Base-by-base conservation (phyloP, 2,329 filamentous ascomycete genomes). In the Aquanectria penicillioides region DNA sequence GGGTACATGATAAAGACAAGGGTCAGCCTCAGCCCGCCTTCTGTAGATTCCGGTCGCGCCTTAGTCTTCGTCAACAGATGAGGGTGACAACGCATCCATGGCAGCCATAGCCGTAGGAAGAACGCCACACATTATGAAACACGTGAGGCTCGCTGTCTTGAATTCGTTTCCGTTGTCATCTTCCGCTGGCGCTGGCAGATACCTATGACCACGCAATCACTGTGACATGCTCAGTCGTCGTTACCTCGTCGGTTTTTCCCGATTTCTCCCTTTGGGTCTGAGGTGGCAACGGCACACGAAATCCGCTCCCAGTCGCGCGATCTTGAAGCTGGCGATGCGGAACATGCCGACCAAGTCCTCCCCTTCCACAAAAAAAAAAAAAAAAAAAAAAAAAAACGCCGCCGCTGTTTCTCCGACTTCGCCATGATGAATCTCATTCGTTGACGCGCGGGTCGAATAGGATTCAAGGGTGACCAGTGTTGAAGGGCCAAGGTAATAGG, bases 231-330 rank as follows among this genome's bases (percentile, higher is more conserved):
- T 49, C 33, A 43, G 13, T 26, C 38, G 28, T 26, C 29, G 34
- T 48, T 20, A 20, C 51, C 40, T 28, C 28, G 34, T 37, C 34
- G 38, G 23, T 23, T 38, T 50, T 28, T 28, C 31, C 28, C 34
- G 38, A 22, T 23, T 38, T 50, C 25, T 28, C 31, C 38, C 20
- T 31, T 40, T 20, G 36, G 41, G 28, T 44, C 22, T 43, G 53
- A 56, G 37, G 44, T 56, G 53, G 46, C 53, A 41, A 38, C 49
- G 29, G 20, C 26, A 40, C 41, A 33, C 41, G 2, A n/a, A 26
- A 17, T 25, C 47, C 13, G 20, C 20, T 54, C 25, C 31, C 36
- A 33, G 13, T 34, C 33, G 25, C 23, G 17, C 29, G 36, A 43
- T 43, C 20, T 36, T 17, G 28, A 52, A 34, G 28, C 38, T 15